Evolutionary conservation across 2,329 filamentous ascomycete genomes (phyloP), one percentile per base, ranked within the genome.

Genomic region (Talaromyces sp.): DNA sequence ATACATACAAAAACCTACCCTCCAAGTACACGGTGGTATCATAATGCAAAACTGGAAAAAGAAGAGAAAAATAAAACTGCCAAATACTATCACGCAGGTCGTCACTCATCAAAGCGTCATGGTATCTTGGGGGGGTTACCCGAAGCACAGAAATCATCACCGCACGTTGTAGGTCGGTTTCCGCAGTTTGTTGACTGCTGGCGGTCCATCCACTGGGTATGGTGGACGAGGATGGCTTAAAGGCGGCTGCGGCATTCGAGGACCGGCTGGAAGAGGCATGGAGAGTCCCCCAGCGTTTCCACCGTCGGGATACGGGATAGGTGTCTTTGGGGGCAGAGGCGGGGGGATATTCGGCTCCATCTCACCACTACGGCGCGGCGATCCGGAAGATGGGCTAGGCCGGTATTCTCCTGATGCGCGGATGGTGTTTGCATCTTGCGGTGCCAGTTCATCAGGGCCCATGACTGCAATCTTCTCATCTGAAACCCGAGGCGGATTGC

Each of bases 191-290:
- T 96, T 96, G 8, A 96, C 91, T 7, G 84, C 81, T 3, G 93
- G 93, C 19, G 93, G 93, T 29, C 89, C 88, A 27, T 89, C 89
- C 52, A 86, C 77, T 0, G 93, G 93, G 72, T 97, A 97, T 0
- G 92, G 92, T 35, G 90, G 82, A 9, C 73, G 66, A 50, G 64
- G 65, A 49, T 70, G 68, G n/a, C 64, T 68, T 27, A 68, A 55
- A 35, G 53, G 43, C 35, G 60, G 31, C 21, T 59, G 56, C 1
- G 55, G n/a, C 29, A 58, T 58, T 49, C 57, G 60, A 29, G 58
- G 57, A 49, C 49, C 32, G 14, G 57, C 53, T 10, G 77, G 68
- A 63, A 70, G 71, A 17, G 70, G 72, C 71, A 75, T 75, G 27
- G 69, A 66, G 19, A 74, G 67, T 11, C 68, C 70, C 69, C 49